Conservation (phyloP, 1,284 basidiomycete genomes). For the Rhodotorula sp. region DNA sequence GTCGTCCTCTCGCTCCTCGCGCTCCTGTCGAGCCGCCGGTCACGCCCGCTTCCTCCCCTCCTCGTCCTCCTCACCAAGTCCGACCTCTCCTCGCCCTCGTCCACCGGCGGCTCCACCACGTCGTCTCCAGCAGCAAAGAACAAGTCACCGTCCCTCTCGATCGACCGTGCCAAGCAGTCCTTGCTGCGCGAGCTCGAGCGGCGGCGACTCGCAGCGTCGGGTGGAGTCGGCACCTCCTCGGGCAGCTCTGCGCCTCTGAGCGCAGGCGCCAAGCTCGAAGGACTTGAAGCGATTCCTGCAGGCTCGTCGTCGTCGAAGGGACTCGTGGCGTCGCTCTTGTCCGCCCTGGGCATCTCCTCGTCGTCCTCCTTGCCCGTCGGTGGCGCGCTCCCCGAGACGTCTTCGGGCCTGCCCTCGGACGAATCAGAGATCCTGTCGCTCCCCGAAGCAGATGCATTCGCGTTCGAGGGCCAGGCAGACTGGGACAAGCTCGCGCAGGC, state of each 20-base stretch:
- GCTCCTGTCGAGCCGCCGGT: constrained; percentile 13
- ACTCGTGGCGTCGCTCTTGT: constrained; percentile 8
- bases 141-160: constrained; percentile 31
- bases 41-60: constrained; percentile 23
- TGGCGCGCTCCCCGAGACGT: background rate
- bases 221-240: background rate
- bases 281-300: constrained; percentile 39
- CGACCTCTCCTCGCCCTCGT: constrained; percentile 30
- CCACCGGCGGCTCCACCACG: constrained; percentile 8
- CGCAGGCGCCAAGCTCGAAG: constrained; percentile 38
- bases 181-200: constrained; percentile 43
- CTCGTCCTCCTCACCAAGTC: constrained; percentile 43
- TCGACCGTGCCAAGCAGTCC: constrained; percentile 40
- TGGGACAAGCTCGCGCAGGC: constrained; percentile 39
- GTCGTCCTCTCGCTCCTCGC: constrained; percentile 41
- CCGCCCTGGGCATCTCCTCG: constrained; percentile 1
- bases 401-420: constrained; percentile 36
- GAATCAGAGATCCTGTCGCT: constrained; percentile 37
- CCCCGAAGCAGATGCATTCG: constrained; percentile 36
- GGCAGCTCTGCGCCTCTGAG: background rate
- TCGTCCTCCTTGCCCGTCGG: background rate
- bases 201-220: constrained; percentile 32
- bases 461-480: constrained; percentile 38
- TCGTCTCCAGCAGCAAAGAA: constrained; percentile 1
- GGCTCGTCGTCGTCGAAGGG: constrained; percentile 6